phyloP scores from a whole-genome alignment of 805 yeast genomes.

The Yarrowia bubula region DNA sequence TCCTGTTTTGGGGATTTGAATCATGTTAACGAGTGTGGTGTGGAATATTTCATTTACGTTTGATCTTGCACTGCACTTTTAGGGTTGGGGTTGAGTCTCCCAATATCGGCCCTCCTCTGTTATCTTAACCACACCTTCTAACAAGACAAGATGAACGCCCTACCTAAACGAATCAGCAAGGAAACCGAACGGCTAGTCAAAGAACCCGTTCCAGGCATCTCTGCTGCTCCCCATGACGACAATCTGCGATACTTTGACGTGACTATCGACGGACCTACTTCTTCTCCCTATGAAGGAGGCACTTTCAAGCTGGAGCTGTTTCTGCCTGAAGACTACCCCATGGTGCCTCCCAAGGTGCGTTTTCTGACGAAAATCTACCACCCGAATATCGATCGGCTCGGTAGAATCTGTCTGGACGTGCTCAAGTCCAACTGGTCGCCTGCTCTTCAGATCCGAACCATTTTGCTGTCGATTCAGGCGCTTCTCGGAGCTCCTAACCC shows the following conservation, averaged over 20 bases:
- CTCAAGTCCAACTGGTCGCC: conserved; percentile 97
- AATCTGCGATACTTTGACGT: conserved; percentile 92
- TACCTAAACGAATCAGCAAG: conserved; percentile 27
- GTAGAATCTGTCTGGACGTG: conserved; percentile 93
- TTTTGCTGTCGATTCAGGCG: conserved; percentile 87
- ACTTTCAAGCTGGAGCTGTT: conserved; percentile 77
- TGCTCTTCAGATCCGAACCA: conserved; percentile 92
- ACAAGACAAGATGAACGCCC: conserved; percentile 9
- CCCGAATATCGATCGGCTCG: conserved; percentile 93
- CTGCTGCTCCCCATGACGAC: conserved; percentile 91
- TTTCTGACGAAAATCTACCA: conserved; percentile 93
- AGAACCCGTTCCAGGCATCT: conserved; percentile 96
- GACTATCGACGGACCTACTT: conserved; percentile 83
- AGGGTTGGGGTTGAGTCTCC: conserved; percentile 5
- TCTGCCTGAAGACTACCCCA: conserved; percentile 95
- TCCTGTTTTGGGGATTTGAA: neutral
- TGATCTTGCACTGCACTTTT: neutral
- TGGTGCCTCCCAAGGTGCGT: conserved; percentile 96
- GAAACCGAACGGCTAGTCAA: conserved; percentile 89
- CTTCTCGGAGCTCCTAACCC: conserved; percentile 95
- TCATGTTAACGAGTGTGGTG: too few relatives aligned
- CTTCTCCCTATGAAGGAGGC: conserved; percentile 85
- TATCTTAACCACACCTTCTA: conserved; percentile 3
- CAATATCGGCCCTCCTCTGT: neutral
- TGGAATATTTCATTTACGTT: too few relatives aligned